Evolutionary conservation across 257 asterid species (phyloP).

Genomic region (Przewalskia tangutica): DNA sequence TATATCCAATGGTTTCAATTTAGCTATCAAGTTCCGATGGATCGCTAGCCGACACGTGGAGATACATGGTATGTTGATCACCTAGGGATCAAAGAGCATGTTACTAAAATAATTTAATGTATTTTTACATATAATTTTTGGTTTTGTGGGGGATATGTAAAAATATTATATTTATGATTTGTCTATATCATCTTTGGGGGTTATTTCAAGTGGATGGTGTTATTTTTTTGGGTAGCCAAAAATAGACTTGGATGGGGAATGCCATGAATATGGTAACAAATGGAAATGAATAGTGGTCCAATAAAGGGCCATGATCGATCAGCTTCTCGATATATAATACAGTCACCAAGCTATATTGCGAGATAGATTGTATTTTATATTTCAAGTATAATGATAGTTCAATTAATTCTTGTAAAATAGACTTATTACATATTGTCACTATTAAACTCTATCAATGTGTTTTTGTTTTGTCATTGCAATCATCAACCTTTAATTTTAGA

Average conservation of each 20-base stretch:
- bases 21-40: constrained; percentile 16
- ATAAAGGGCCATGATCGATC: constrained; percentile 26
- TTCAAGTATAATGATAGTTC: neutral
- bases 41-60: constrained; percentile 51
- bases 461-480: constrained; percentile 12
- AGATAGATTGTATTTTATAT: neutral
- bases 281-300: constrained; percentile 62
- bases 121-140: neutral
- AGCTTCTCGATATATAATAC: constrained; percentile 5
- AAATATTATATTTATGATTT: constrained; percentile 9
- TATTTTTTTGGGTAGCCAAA: neutral
- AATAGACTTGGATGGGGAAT: constrained; percentile 25
- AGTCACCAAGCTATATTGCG: neutral
- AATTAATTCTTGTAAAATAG: neutral
- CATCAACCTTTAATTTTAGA: constrained; percentile 27
- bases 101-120: constrained; percentile 38
- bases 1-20: constrained; percentile 27
- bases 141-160: constrained; percentile 12
- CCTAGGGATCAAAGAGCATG: constrained; percentile 70
- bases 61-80: constrained; percentile 25
- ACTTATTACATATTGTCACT: constrained; percentile 4
- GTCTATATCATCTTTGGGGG: neutral
- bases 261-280: constrained; percentile 65
- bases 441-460: constrained; percentile 1
- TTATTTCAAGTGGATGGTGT: constrained; percentile 35